Evolutionary conservation across 2,329 filamentous ascomycete genomes (phyloP).

Genomic region (Elsinoe necatrix): DNA sequence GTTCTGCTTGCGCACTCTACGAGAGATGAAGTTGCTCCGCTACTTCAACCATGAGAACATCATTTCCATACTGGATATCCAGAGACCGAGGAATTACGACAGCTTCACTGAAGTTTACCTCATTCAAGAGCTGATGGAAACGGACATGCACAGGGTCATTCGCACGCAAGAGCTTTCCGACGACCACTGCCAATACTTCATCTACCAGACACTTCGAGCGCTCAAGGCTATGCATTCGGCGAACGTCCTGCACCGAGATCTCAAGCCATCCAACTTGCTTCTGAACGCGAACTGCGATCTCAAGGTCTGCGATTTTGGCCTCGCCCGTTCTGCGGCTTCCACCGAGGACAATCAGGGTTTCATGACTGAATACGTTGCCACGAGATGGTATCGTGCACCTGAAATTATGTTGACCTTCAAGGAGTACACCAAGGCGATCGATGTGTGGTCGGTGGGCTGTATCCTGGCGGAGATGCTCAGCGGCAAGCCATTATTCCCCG

Average conservation of each 20-base stretch:
- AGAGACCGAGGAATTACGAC: conserved; percentile 94
- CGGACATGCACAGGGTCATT: conserved; percentile 98
- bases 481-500: conserved; percentile 94
- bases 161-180: conserved; percentile 97
- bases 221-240: conserved; percentile 99
- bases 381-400: conserved; percentile 95
- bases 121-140: conserved; percentile 99
- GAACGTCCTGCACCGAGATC: conserved; percentile 91
- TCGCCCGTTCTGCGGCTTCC: conserved; percentile 84
- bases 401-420: conserved; percentile 99
- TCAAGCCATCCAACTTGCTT: conserved; percentile 94
- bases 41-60: conserved; percentile 99
- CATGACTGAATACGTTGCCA: conserved; percentile 99
- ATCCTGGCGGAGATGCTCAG: conserved; percentile 98
- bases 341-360: conserved; percentile 99
- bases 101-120: conserved; percentile 96
- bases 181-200: conserved; percentile 99
- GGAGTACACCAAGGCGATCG: conserved; percentile 99
- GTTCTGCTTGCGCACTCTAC: conserved; percentile 69
- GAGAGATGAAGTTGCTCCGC: conserved; percentile 97
- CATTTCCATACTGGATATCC: conserved; percentile 98
- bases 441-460: conserved; percentile 98
- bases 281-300: conserved; percentile 98
- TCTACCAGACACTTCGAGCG: conserved; percentile 96
- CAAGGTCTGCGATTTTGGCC: conserved; percentile 97